Base-by-base conservation (phyloP, 176 grass and related monocot species). In the Carex parvula region DNA sequence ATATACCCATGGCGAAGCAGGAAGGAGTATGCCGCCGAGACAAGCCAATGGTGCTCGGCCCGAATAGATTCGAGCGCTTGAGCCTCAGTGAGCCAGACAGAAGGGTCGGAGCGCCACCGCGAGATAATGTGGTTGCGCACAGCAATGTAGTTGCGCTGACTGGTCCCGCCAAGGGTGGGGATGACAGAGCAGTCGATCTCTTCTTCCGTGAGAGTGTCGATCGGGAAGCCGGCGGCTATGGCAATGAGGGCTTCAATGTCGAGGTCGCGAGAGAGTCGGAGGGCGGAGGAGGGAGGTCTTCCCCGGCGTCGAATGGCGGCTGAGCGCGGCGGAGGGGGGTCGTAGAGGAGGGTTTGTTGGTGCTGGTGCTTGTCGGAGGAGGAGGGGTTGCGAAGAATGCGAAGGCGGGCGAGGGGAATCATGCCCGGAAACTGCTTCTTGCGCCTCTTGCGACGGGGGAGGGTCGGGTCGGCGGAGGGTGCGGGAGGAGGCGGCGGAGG, bases 401-500 rank as follows among this genome's bases (percentile, higher is more conserved):
- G 91, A 65, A 98, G 86, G 8, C 89, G 85, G 29, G 83, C 80
- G 32, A 93, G 91, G 12, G 96, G 93, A 18, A 98, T 91, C 96
- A 98, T 98, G 35, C 85, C 96, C 0, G 93, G 92, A 70, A 98
- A 98, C 88, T 92, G 96, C 87, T 98, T 98, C 96, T 93, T 98
- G 10, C 91, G 96, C 41, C 96, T 91, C 83, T 93, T 91, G 66
- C 96, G 96, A 84, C 91, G 91, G 30, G 84, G 64, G 35, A 75
- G 26, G 6, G 64, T 53, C 1, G 70, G 37, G 32, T 70, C 39
- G 21, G 57, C 39, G 33, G 79, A 83, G 79, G 64, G 88, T 75
- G 56, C 86, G 16, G 79, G 83, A 80, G 67, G 88, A 87, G 72
- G 84, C 80, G 81, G 83, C 81, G 3, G 88, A 74, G 72, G 88